Conservation (phyloP, 441 rosid genomes). For the Corymbia citriodora region DNA sequence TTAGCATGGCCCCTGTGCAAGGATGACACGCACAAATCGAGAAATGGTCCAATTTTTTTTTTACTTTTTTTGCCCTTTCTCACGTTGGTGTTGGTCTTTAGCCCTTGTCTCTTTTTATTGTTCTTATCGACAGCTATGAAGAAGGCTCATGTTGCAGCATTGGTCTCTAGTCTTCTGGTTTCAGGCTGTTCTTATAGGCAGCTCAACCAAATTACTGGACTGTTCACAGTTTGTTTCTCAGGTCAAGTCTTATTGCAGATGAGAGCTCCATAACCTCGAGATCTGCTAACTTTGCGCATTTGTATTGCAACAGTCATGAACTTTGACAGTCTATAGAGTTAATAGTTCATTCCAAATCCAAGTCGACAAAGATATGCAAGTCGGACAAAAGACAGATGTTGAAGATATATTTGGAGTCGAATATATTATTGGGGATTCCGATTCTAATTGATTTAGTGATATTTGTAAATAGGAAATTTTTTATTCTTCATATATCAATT, state of each 20-base stretch:
- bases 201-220: background rate
- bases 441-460: too few relatives aligned
- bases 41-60: conserved; percentile 31
- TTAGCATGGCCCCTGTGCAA: conserved; percentile 50
- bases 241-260: background rate
- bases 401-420: too few relatives aligned
- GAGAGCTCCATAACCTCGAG: background rate
- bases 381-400: background rate
- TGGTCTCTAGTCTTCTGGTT: too few relatives aligned
- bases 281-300: background rate
- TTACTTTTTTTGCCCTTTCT: background rate
- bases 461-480: too few relatives aligned
- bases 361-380: background rate
- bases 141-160: too few relatives aligned
- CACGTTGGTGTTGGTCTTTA: background rate
- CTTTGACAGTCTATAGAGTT: background rate
- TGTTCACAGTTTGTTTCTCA: background rate
- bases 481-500: too few relatives aligned
- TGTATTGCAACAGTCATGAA: background rate
- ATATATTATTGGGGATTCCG: too few relatives aligned
- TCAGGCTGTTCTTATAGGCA: background rate
- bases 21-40: conserved; percentile 27
- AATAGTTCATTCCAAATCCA: background rate
- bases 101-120: background rate
- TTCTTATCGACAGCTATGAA: background rate